phyloP scores from a whole-genome alignment of 768 basidiomycete species.

The Termitomyces sp. region DNA sequence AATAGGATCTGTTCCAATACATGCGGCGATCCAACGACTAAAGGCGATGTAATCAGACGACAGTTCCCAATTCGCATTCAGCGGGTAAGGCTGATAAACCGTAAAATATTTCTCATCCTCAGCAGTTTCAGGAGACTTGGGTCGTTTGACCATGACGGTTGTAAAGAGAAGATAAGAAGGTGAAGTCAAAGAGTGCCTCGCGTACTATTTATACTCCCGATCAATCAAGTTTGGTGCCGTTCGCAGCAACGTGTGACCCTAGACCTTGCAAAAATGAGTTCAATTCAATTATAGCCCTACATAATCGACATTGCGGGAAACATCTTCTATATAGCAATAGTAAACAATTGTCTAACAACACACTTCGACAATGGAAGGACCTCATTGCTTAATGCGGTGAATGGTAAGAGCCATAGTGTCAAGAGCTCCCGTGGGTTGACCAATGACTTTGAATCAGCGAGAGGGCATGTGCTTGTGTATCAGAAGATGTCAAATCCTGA shows the following conservation, averaged over 20 bases:
- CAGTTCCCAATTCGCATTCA: slow-evolving; percentile 41
- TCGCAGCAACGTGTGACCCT: neutral
- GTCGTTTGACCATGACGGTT: slow-evolving; percentile 32
- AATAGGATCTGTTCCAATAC: slow-evolving; percentile 30
- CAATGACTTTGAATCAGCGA: neutral
- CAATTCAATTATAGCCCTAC: too few species aligned
- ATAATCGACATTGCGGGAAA: too few species aligned
- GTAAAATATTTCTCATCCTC: slow-evolving; percentile 45
- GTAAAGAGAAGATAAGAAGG: neutral
- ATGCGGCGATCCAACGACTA: slow-evolving; percentile 42
- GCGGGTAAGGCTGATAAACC: slow-evolving; percentile 43
- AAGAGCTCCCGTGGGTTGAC: too few species aligned
- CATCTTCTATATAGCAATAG: too few species aligned
- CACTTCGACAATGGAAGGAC: too few species aligned
- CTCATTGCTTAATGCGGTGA: too few species aligned
- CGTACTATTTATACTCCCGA: slow-evolving; percentile 7
- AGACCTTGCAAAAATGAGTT: neutral
- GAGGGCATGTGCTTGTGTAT: neutral
- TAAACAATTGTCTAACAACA: too few species aligned
- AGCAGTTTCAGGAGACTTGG: slow-evolving; percentile 31
- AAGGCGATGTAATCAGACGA: slow-evolving; percentile 32
- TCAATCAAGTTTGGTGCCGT: neutral
- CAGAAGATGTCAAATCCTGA: neutral
- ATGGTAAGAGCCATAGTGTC: too few species aligned
- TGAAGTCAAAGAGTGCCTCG: neutral